Conservation (phyloP, 2,329 filamentous ascomycete species). For the Phoma sp. region DNA sequence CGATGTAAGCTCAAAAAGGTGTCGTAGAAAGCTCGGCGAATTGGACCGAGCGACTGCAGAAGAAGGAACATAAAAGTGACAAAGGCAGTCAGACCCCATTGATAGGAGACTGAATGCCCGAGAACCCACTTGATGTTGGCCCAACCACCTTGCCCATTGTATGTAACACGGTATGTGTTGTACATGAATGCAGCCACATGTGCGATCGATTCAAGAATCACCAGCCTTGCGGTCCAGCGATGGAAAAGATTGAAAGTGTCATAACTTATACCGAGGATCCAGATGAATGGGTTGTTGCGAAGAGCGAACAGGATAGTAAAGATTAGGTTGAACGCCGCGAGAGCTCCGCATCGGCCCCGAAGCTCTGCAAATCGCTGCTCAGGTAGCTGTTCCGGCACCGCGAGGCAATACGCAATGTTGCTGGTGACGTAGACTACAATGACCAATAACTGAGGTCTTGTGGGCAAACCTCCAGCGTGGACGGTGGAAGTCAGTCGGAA, state of each 20-base stretch:
- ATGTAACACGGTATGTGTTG: conserved; percentile 46
- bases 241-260: conserved; percentile 81
- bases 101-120: conserved; percentile 53
- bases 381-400: conserved; percentile 68
- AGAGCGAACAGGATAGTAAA: conserved; percentile 74
- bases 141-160: conserved; percentile 54
- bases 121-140: conserved; percentile 37
- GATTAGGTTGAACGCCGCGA: conserved; percentile 76
- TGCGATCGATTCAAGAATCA: conserved; percentile 68
- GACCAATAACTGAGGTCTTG: conserved; percentile 49
- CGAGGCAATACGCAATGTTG: conserved; percentile 49
- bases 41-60: conserved; percentile 69
- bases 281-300: conserved; percentile 77
- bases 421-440: conserved; percentile 49
- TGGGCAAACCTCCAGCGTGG: conserved; percentile 51
- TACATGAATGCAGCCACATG: conserved; percentile 67
- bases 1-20: conserved; percentile 76
- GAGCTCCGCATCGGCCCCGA: conserved; percentile 71
- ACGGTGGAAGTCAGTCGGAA: conserved; percentile 49
- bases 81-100: conserved; percentile 67
- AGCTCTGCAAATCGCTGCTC: conserved; percentile 67
- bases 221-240: conserved; percentile 77
- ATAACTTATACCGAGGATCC: conserved; percentile 71
- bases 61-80: conserved; percentile 64
- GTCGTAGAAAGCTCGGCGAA: conserved; percentile 81